phyloP scores from a whole-genome alignment of 306 rosid species.

The Pyrus betulifolia region DNA sequence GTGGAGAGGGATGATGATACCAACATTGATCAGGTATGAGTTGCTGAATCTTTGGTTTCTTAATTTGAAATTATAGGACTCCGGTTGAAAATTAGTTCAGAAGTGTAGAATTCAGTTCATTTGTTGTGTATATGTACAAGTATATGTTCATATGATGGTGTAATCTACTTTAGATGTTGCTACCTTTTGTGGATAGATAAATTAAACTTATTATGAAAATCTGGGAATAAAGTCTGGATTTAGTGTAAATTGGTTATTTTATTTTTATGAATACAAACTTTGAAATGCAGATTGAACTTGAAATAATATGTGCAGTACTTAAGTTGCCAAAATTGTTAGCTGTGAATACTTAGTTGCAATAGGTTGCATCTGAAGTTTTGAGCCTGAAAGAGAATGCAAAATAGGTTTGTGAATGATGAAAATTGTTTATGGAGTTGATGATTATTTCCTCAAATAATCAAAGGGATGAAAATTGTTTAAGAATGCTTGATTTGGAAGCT shows the following conservation, averaged over 20 bases:
- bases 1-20: slow-evolving; percentile 74
- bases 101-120: slow-evolving; percentile 13
- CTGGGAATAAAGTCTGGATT: not conserved
- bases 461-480: not conserved
- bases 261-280: not conserved
- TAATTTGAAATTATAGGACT: not conserved
- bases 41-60: not conserved
- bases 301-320: not conserved
- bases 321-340: not conserved
- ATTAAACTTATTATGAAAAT: not conserved
- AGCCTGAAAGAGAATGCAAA: not conserved
- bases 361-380: slow-evolving; percentile 4
- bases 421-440: not conserved
- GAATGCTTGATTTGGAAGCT: not conserved
- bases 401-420: not conserved
- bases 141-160: slow-evolving; percentile 1
- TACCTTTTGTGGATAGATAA: not conserved
- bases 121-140: slow-evolving; percentile 5
- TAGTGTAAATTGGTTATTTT: not conserved
- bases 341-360: slow-evolving; percentile 4
- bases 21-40: slow-evolving; percentile 69
- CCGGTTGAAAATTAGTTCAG: not conserved
- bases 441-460: not conserved
- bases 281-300: not conserved
- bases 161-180: not conserved